phyloP scores from a whole-genome alignment of 495 filamentous ascomycete species.

The Rusavskia elegans region DNA sequence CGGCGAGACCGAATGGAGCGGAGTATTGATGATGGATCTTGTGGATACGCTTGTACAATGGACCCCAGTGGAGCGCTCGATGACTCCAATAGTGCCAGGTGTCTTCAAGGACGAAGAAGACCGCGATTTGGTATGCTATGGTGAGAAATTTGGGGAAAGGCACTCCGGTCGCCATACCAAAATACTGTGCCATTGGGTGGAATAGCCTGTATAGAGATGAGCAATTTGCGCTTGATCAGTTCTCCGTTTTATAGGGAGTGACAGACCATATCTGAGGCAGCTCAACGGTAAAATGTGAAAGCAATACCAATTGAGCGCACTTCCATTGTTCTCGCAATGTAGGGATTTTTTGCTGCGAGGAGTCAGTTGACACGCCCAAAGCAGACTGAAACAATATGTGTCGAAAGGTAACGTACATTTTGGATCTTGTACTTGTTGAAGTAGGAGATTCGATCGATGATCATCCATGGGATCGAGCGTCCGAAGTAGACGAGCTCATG shows the following conservation, averaged over 20 bases:
- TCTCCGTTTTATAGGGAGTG: neutral
- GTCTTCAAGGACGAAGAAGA: constrained; percentile 95
- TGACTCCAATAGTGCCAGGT: constrained; percentile 98
- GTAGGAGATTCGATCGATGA: constrained; percentile 73
- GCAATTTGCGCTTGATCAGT: neutral
- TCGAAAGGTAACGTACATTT: constrained; percentile 34
- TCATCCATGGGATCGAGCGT: constrained; percentile 79
- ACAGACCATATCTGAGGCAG: constrained; percentile 86
- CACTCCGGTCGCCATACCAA: constrained; percentile 74
- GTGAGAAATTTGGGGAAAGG: constrained; percentile 74
- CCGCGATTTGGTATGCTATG: constrained; percentile 79
- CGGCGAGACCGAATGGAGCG: constrained; percentile 88
- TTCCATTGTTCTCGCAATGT: constrained; percentile 84
- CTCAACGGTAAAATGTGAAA: constrained; percentile 93
- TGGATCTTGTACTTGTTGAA: constrained; percentile 94
- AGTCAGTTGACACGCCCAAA: neutral
- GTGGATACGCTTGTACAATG: constrained; percentile 86
- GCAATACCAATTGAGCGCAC: constrained; percentile 78
- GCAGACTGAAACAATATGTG: neutral
- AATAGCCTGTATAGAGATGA: constrained; percentile 46
- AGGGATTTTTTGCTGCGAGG: constrained; percentile 63
- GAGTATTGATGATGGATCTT: constrained; percentile 99
- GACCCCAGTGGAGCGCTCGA: constrained; percentile 86
- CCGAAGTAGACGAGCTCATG: constrained; percentile 93
- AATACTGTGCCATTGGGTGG: constrained; percentile 91